These are phyloP conservation scores for Agaricus blazei DNA, from an alignment of 768 basidiomycete genomes.

Conservation along the genomic window DNA sequence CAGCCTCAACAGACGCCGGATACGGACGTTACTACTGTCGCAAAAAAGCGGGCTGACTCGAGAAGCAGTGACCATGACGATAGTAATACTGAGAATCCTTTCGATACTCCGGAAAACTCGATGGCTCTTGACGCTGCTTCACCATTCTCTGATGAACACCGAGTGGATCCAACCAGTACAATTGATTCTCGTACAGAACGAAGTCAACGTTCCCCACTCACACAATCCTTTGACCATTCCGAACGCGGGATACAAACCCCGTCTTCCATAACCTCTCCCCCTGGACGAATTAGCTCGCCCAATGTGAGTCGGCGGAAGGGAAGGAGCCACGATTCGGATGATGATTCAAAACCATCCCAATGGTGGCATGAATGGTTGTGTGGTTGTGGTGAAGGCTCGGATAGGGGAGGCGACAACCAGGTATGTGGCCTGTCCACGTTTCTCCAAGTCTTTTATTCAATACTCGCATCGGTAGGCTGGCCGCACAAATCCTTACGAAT, in stretches of 20 bases:
- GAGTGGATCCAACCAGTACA: constrained; percentile 12
- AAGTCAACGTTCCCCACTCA: constrained; percentile 25
- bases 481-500: constrained; percentile 65
- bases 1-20: neutral
- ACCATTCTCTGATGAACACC: constrained; percentile 41
- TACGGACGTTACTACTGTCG: neutral
- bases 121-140: constrained; percentile 29
- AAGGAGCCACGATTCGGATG: constrained; percentile 16
- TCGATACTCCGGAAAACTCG: constrained; percentile 4
- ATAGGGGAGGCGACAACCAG: constrained; percentile 70
- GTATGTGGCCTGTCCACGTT: constrained; percentile 28
- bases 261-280: constrained; percentile 20
- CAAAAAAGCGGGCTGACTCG: neutral
- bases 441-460: neutral
- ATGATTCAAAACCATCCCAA: constrained; percentile 33
- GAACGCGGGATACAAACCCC: constrained; percentile 33
- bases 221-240: constrained; percentile 60
- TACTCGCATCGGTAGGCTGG: constrained; percentile 46
- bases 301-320: constrained; percentile 14
- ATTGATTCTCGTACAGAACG: constrained; percentile 1
- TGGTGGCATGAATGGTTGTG: constrained; percentile 92
- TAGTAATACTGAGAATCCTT: constrained; percentile 4
- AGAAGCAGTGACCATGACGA: neutral
- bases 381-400: constrained; percentile 71
- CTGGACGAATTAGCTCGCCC: constrained; percentile 20